Evolutionary conservation across 2,329 filamentous ascomycete genomes (phyloP), one percentile per base, ranked within the genome.

Genomic region (Ascochyta lentis): DNA sequence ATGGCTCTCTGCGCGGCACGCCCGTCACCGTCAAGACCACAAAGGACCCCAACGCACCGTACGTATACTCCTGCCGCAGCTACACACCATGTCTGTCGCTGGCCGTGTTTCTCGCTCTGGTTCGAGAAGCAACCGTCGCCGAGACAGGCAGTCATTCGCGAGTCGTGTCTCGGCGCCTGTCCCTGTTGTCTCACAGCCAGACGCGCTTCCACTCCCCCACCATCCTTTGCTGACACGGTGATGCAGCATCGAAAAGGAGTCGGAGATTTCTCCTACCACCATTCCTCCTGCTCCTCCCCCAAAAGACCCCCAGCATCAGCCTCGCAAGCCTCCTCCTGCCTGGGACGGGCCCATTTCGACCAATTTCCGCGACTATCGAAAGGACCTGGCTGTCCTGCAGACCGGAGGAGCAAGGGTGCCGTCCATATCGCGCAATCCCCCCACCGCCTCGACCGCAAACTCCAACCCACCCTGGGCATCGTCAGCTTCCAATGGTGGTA

Each of bases 331-430:
- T 62, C 78, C 79, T 62, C 80, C 84, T 61, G 73, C 79, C 61
- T 84, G 84, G 74, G 84, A 84, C 61, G 83, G 81, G 67, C 80
- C 68, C 22, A 64, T 83, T 64, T 74, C 83, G 70, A 84, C 81
- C 78, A 86, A 89, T 70, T 83, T 90, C 66, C 80, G 81, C 71
- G 88, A 89, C 72, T 89, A 91, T 72, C 86, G 88, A 68, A 89
- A 88, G 77, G 88, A 91, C 67, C 83, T 91, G 53, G 83, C 86
- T 65, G 84, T 88, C 55, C 80, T 91, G 67, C 87, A 91, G 60
- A 83, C 84, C 31, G 81, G 83, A 55, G 83, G 85, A 61, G 79
- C 76, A 60, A 79, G 82, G 59, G 75, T 84, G 54, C 86, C 86
- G 48, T 82, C 84, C 65, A 86, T 85, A 59, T 77, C 65, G 56